These are phyloP conservation scores for Wallacemonas sp. DNA, from an alignment of 208 protist species.

Conservation along the genomic window DNA sequence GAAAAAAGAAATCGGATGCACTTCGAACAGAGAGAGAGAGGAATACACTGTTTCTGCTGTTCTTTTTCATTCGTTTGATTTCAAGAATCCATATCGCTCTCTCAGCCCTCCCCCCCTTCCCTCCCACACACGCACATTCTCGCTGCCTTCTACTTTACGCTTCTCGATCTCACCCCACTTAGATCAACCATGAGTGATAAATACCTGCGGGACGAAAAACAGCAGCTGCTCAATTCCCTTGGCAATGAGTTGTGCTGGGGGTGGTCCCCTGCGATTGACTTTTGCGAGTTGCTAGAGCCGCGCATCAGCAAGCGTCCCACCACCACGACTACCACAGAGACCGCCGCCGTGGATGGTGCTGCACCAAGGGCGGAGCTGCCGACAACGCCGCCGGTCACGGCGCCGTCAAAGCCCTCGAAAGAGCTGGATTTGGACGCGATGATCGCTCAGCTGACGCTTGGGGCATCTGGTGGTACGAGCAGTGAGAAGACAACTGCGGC, in stretches of 20 bases:
- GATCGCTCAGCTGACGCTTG: slow-evolving; percentile 33
- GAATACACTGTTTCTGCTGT: too few species aligned
- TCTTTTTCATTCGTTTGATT: too few species aligned
- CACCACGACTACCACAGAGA: neutral
- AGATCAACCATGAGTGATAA: slow-evolving; percentile 91
- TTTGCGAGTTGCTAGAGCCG: slow-evolving; percentile 45
- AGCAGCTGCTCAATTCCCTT: slow-evolving; percentile 83
- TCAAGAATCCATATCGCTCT: too few species aligned
- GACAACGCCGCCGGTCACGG: too few species aligned
- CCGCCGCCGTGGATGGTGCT: neutral
- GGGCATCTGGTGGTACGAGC: neutral
- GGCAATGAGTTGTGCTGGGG: slow-evolving; percentile 88
- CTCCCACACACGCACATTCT: neutral
- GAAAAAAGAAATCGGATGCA: too few species aligned
- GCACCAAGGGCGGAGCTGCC: too few species aligned
- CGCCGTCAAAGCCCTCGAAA: slow-evolving; percentile 18
- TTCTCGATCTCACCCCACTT: too few species aligned
- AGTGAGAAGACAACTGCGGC: neutral
- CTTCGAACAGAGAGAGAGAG: too few species aligned
- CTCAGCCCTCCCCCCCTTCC: too few species aligned
- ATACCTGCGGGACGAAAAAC: slow-evolving; percentile 75
- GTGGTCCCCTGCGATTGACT: slow-evolving; percentile 88
- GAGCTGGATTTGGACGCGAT: slow-evolving; percentile 48
- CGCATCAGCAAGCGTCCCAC: neutral
- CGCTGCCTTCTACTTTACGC: too few species aligned